Percentiles rank a stretch among this genome's conserved stretches.
phyloP scores from a whole-genome alignment of 768 basidiomycete genomes.

The Lentinula raphanica region DNA sequence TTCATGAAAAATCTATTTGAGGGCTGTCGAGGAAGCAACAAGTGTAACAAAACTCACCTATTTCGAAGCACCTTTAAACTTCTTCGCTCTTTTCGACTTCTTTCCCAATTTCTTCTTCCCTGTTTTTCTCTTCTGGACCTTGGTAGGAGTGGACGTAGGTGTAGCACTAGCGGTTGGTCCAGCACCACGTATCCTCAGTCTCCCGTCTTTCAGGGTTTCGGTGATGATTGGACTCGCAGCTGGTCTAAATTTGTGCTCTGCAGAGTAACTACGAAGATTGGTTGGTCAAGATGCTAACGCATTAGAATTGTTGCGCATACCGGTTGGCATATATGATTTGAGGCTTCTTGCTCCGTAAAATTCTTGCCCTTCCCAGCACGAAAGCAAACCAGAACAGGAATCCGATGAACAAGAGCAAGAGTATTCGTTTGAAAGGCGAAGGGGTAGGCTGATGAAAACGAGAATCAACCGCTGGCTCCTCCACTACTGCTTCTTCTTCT shows the following conservation, averaged over 20 bases:
- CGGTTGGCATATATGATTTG: slow-evolving; percentile 58
- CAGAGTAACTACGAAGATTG: slow-evolving; percentile 62
- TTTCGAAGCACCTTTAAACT: slow-evolving; percentile 13
- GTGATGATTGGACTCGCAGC: slow-evolving; percentile 83
- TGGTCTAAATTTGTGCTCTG: slow-evolving; percentile 75
- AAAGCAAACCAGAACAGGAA: slow-evolving; percentile 32
- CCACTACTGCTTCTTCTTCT: background rate
- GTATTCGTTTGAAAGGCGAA: slow-evolving; percentile 34
- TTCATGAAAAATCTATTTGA: too few species aligned
- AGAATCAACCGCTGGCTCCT: slow-evolving; percentile 14
- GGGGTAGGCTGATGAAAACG: slow-evolving; percentile 34
- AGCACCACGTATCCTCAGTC: slow-evolving; percentile 66
- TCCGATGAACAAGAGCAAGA: slow-evolving; percentile 29
- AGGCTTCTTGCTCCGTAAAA: slow-evolving; percentile 20
- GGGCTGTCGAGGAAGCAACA: too few species aligned
- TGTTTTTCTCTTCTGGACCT: too few species aligned
- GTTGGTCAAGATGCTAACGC: background rate
- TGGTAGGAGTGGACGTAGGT: slow-evolving; percentile 13
- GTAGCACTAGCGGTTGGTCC: slow-evolving; percentile 30
- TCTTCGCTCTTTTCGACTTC: slow-evolving; percentile 15
- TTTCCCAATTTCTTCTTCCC: slow-evolving; percentile 18
- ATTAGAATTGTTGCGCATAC: slow-evolving; percentile 31
- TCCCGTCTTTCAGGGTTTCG: slow-evolving; percentile 68
- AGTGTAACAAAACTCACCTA: background rate
- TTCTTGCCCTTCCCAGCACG: slow-evolving; percentile 20